Evolutionary conservation across 257 asterid genomes (phyloP).

Genomic region (Solanum pimpinellifolium): DNA sequence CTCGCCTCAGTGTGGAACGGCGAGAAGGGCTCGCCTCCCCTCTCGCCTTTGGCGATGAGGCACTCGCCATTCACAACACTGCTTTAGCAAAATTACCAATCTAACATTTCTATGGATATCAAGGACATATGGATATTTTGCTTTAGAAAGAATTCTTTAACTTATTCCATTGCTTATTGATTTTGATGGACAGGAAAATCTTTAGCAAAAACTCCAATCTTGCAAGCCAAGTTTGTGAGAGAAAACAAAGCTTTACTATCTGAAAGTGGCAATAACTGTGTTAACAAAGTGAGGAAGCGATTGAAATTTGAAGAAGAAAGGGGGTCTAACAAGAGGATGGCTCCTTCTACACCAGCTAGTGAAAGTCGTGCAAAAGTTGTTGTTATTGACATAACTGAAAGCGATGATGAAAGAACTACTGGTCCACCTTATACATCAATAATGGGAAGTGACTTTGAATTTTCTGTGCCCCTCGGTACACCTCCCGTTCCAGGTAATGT

Average conservation of each 20-base stretch:
- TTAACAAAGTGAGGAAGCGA: slow-evolving; percentile 17
- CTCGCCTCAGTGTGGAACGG: no score
- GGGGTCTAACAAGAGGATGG: slow-evolving; percentile 13
- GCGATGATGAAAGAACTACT: slow-evolving; percentile 26
- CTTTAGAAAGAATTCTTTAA: neutral
- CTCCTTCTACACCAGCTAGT: slow-evolving; percentile 33
- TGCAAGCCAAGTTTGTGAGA: slow-evolving; percentile 2
- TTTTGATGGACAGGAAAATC: slow-evolving; percentile 15
- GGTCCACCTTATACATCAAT: neutral
- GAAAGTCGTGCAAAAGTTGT: slow-evolving; percentile 5
- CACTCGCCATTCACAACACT: neutral
- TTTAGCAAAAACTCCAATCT: slow-evolving; percentile 3
- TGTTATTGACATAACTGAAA: slow-evolving; percentile 27
- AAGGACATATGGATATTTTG: neutral
- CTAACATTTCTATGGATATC: neutral
- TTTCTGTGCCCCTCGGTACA: neutral
- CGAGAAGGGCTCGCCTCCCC: no score
- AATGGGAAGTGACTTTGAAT: neutral
- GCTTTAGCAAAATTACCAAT: neutral
- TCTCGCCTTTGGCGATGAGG: no score
- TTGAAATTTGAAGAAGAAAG: slow-evolving; percentile 19
- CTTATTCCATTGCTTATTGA: neutral
- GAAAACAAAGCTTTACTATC: neutral
- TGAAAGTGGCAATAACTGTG: slow-evolving; percentile 2
- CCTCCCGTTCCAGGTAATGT: neutral